Percentiles rank a stretch among this genome's conserved stretches.
Evolutionary conservation across 805 yeast genomes (phyloP).

Genomic region (Kuraishia ogatae): DNA sequence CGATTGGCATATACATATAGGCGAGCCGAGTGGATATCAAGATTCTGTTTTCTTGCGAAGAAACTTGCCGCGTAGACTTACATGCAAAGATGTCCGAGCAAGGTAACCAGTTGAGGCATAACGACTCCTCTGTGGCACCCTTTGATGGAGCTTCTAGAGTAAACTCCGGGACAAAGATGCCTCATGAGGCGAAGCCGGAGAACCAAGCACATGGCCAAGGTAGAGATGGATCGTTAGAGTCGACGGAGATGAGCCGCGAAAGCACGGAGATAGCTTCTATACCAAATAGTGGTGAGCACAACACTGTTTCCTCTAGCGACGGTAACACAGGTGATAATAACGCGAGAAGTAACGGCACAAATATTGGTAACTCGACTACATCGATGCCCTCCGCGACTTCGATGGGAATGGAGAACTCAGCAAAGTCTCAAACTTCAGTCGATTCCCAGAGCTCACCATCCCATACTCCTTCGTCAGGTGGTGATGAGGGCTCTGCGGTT

Average conservation of each 20-base stretch:
- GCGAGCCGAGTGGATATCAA: neutral
- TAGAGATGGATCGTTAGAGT: neutral
- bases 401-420: neutral
- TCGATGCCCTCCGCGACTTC: neutral
- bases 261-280: neutral
- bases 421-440: neutral
- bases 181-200: neutral
- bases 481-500: neutral
- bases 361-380: neutral
- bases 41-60: neutral
- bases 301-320: neutral
- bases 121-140: neutral
- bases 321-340: neutral
- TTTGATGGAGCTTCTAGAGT: neutral
- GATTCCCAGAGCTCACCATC: neutral
- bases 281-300: neutral
- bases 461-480: neutral
- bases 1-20: neutral
- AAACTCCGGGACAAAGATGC: neutral
- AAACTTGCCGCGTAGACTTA: neutral
- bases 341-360: too few species aligned
- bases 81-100: neutral
- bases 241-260: neutral
- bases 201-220: neutral
- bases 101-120: neutral